Evolutionary conservation across 176 grass and related monocot species (phyloP), one percentile per base, ranked within the genome.

Genomic region (Eleusine indica): DNA sequence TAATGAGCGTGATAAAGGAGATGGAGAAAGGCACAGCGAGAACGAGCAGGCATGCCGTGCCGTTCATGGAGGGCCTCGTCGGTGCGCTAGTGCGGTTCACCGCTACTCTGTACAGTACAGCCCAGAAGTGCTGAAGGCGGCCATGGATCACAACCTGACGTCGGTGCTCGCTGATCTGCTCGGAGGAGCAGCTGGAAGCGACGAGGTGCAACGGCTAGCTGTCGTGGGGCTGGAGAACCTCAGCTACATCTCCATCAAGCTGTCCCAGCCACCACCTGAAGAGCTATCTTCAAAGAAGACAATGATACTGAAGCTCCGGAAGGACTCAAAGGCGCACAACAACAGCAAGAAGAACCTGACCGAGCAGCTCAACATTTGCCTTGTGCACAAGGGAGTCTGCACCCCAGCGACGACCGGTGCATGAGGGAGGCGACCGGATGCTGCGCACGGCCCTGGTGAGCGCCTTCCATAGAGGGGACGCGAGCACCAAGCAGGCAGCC

Each of bases 171-270:
- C 87, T 9, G 93, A 88, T 16, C 77, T 95, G 25, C 84, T 95
- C 42, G 39, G 68, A 21, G 74, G 85, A 11, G 42, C 89, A 17
- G 58, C 82, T 1, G 86, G 88, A 12, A 87, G 89, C 68, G 52
- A 87, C 41, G 92, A 93, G 70, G 92, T 93, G 57, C 92, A 95
- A 69, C 76, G 85, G 68, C 85, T 94, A 32, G 95, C 89, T 44
- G 87, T 87, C 8, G 78, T 84, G n/a, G 93, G 92, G 61, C 82
- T 98, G 3, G 81, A 81, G 80, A 98, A 98, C 89, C 96, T 98
- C 76, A 90, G 90, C 21, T 95, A 84, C 49, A 76, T 88, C 17
- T 93, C 96, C 56, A 78, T 98, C 54, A 86, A 87, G 42, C 83
- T 98, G 12, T 98, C 96, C 13, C 92, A 82, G 54, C 77, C 85